Base-by-base conservation (phyloP, 2,329 filamentous ascomycete species). In the Scytalidium sp. region DNA sequence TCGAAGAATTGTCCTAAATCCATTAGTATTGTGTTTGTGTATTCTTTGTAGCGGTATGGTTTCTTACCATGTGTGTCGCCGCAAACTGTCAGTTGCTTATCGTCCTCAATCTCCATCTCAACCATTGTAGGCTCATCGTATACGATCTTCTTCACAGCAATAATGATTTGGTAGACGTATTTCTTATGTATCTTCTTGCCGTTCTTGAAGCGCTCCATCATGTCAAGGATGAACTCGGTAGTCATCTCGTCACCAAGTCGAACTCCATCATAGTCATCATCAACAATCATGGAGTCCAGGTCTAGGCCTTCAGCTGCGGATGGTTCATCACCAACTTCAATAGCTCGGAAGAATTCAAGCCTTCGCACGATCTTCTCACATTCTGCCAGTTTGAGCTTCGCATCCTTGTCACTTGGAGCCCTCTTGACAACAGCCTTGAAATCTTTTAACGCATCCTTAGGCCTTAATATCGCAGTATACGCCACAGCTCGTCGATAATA, bases 121-220 rank as follows among this genome's bases (percentile, higher is more conserved):
- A 97, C 92, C 94, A 99, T 97, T 21, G 94, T 99, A 15, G 93
- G 81, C 72, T 99, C 94, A 47, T 91, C 84, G 67, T 93, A 92
- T 42, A 96, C 86, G 50, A 99, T 81, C 56, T 96, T 86, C 75
- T 88, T 90, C 60, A 95, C 89, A 5, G 89, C 88, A 60, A 97
- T 74, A 61, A 99, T 80, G 65, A 99, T 99, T 73, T 97, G 90
- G 76, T 93, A 97, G 57, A 93, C 94, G 66, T 97, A 99, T 80
- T 97, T 99, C 73, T 84, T 86, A 70, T 94, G 90, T 50, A 99
- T 80, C 72, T 90, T 93, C 80, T 99, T 97, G 65, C 94, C 94
- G 45, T 82, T 86, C 80, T 95, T 96, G 80, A 99, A 99, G 25
- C 94, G 79, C 68, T 94, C 82, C 50, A 90, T 93, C 93, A 97